Base-by-base conservation (phyloP, 164 flowering plant genomes). In the Saururus chinensis region DNA sequence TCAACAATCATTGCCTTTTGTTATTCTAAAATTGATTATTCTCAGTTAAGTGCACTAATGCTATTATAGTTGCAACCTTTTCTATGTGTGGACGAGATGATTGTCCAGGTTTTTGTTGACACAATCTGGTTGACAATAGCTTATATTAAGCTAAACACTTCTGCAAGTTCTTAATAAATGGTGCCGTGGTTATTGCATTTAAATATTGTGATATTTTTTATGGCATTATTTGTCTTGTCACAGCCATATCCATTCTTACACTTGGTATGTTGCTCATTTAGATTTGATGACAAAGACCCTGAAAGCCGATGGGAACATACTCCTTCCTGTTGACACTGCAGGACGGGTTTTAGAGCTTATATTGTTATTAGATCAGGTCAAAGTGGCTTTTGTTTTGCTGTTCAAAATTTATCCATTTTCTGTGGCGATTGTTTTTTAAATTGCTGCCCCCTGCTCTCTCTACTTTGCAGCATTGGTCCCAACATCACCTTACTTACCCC, bases 261-360 rank as follows among this genome's bases (percentile, higher is more conserved):
- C 11, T 45, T 45, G 14, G 4, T 45, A 1, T 45, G 14, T 8
- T 45, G 14, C 17, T 45, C 17, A 12, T 45, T 45, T 17, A 88
- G 97, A 87, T 78, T 70, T 80, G 40, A 80, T 90, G 57, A 40
- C 72, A 67, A 93, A 79, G 77, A 79, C 97, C 35, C 68, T 93
- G 24, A 75, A 80, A 71, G 79, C 74, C 16, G 87, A 83, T 67
- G 99, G 99, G 48, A 90, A 90, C 68, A 85, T 93, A 24, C 79
- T 93, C 60, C 78, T 93, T 56, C 99, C 99, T 52, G 88, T 93
- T 53, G 97, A 93, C 80, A 81, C 97, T 45, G 95, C 95, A 53
- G 99, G 99, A 37, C 78, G 96, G 53, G 89, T 90, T 14, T 67
- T 93, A 73, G 99, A 93, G 75, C 89, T 93, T 65, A 51, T 93